These are phyloP conservation scores for Gelatoporia subvermispora DNA, from an alignment of 768 basidiomycete genomes.

Conservation along the genomic window DNA sequence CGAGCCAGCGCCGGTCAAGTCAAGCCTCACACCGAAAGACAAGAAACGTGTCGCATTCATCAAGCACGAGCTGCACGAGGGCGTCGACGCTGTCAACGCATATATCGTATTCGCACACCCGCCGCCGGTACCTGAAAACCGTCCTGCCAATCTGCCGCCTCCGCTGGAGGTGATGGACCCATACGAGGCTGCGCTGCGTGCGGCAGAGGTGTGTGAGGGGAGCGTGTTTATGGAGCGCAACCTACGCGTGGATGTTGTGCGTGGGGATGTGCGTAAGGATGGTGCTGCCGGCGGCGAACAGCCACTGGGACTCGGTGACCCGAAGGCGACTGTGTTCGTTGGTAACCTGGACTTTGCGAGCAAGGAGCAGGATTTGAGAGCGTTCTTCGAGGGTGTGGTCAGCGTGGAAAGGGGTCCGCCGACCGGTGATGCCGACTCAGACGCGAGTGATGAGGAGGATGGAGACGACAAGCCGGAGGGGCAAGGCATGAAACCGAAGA, in stretches of 20 bases:
- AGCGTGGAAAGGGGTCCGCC: slow-evolving; percentile 65
- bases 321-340: slow-evolving; percentile 82
- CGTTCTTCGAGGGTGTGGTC: slow-evolving; percentile 80
- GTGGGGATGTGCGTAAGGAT: slow-evolving; percentile 25
- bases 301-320: slow-evolving; percentile 42
- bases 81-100: slow-evolving; percentile 72
- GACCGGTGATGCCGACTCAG: slow-evolving; percentile 22
- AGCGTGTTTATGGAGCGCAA: slow-evolving; percentile 71
- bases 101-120: slow-evolving; percentile 90
- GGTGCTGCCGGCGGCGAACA: slow-evolving; percentile 19
- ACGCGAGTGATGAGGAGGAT: slow-evolving; percentile 21
- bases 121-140: slow-evolving; percentile 26
- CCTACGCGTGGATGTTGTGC: slow-evolving; percentile 73
- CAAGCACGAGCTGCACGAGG: slow-evolving; percentile 82
- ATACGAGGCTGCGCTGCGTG: slow-evolving; percentile 60
- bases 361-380: slow-evolving; percentile 84
- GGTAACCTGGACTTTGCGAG: slow-evolving; percentile 91
- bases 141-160: slow-evolving; percentile 49
- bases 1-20: slow-evolving; percentile 47
- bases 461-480: slow-evolving; percentile 15
- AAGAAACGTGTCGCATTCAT: slow-evolving; percentile 96
- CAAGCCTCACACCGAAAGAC: slow-evolving; percentile 72
- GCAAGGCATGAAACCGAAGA: slow-evolving; percentile 14
- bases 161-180: slow-evolving; percentile 51
- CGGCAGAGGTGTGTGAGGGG: slow-evolving; percentile 60